phyloP scores from a whole-genome alignment of 371 early-diverging fungal genomes.

The Apophysomyces sp. region DNA sequence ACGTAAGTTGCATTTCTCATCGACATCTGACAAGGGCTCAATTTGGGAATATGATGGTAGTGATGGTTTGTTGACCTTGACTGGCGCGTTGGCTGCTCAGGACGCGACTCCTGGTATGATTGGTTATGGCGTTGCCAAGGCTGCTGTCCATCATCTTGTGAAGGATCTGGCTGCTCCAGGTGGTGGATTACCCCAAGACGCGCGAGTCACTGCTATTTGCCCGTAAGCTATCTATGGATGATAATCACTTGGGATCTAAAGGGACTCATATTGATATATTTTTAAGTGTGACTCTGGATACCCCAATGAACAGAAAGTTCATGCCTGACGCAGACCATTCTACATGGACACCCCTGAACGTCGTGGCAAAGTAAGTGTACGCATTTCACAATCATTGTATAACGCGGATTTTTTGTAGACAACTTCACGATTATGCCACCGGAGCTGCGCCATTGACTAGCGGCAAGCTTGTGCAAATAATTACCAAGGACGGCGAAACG shows the following conservation, averaged over 20 bases:
- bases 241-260: too few relatives aligned
- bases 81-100: constrained; percentile 80
- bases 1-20: constrained; percentile 42
- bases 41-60: constrained; percentile 30
- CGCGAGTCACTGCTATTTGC: constrained; percentile 72
- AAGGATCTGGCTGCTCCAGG: constrained; percentile 70
- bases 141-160: constrained; percentile 91
- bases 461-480: constrained; percentile 56
- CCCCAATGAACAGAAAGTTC: constrained; percentile 87
- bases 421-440: constrained; percentile 52
- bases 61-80: constrained; percentile 80
- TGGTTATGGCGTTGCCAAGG: constrained; percentile 96
- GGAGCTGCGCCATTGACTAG: constrained; percentile 39
- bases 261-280: too few relatives aligned
- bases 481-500: constrained; percentile 53
- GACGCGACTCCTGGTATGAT: constrained; percentile 84
- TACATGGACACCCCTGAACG: constrained; percentile 86
- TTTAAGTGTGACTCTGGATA: constrained; percentile 81
- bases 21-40: background rate
- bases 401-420: constrained; percentile 40
- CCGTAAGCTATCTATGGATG: constrained; percentile 63
- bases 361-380: constrained; percentile 66
- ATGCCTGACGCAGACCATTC: constrained; percentile 88
- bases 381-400: too few relatives aligned
- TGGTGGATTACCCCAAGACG: constrained; percentile 76